These are phyloP conservation scores for Cunninghamia lanceolata DNA, from an alignment of 75 land plant genomes.

Conservation along the genomic window DNA sequence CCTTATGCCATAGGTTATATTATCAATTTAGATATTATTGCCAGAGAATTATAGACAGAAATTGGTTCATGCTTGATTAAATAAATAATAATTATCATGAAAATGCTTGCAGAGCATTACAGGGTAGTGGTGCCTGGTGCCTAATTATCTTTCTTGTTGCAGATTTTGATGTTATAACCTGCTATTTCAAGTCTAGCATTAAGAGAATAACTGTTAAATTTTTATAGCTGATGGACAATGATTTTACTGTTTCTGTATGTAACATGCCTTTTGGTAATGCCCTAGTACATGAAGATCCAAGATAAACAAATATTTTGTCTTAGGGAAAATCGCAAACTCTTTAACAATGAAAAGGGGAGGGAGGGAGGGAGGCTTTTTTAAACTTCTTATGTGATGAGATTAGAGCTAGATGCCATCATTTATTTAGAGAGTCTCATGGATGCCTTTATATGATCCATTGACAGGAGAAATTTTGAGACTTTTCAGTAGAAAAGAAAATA, in stretches of 20 bases:
- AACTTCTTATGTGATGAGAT: neutral
- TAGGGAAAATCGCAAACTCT: neutral
- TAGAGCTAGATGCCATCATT: neutral
- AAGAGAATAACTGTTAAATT: too few species aligned
- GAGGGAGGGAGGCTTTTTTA: too few species aligned
- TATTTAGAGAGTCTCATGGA: neutral
- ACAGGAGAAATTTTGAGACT: neutral
- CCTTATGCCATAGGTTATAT: neutral
- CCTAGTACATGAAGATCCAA: neutral
- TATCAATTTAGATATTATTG: neutral
- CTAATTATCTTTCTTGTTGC: too few species aligned
- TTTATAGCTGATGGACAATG: too few species aligned
- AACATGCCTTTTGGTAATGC: too few species aligned
- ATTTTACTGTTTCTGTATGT: too few species aligned
- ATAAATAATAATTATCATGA: too few species aligned
- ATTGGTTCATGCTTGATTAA: neutral
- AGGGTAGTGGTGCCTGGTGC: too few species aligned
- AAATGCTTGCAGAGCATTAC: too few species aligned
- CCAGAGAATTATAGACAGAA: neutral
- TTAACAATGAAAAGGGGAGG: neutral
- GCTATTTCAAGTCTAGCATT: too few species aligned
- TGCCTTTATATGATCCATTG: neutral
- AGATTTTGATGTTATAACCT: too few species aligned
- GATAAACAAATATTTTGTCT: too few species aligned
- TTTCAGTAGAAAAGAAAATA: neutral